Evolutionary conservation across 495 filamentous ascomycete genomes (phyloP).

Genomic region (Cairneyella variabilis): DNA sequence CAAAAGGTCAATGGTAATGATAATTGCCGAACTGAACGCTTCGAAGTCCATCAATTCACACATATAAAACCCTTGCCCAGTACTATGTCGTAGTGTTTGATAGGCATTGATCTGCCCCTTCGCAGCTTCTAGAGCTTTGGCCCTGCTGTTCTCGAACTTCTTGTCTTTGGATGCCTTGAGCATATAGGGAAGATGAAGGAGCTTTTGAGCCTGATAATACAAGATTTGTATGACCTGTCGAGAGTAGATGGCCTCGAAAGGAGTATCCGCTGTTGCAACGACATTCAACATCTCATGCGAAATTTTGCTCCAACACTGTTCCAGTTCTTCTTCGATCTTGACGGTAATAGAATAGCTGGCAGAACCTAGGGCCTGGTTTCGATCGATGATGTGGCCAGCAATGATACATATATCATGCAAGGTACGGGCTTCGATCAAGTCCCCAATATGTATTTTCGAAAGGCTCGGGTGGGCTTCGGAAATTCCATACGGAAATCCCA

Average conservation of each 20-base stretch:
- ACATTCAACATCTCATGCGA: conserved; percentile 1
- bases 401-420: conserved; percentile 36
- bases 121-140: conserved; percentile 43
- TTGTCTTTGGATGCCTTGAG: conserved; percentile 41
- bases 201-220: conserved; percentile 39
- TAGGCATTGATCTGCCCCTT: conserved; percentile 43
- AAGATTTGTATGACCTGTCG: conserved; percentile 25
- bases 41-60: conserved; percentile 55
- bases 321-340: conserved; percentile 44
- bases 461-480: conserved; percentile 32
- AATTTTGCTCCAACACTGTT: conserved; percentile 28
- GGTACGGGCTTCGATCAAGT: conserved; percentile 15
- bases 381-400: conserved; percentile 47
- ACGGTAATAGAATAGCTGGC: conserved; percentile 39
- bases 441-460: conserved; percentile 24
- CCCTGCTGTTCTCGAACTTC: conserved; percentile 36
- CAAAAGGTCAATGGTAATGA: conserved; percentile 45
- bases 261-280: background rate
- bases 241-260: background rate
- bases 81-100: conserved; percentile 33
- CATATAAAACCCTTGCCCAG: conserved; percentile 33
- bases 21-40: conserved; percentile 47
- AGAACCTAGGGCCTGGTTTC: conserved; percentile 38
- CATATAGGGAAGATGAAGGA: conserved; percentile 55
- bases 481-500: conserved; percentile 48